phyloP scores from a whole-genome alignment of 306 rosid genomes.

The Glycine tomentella region DNA sequence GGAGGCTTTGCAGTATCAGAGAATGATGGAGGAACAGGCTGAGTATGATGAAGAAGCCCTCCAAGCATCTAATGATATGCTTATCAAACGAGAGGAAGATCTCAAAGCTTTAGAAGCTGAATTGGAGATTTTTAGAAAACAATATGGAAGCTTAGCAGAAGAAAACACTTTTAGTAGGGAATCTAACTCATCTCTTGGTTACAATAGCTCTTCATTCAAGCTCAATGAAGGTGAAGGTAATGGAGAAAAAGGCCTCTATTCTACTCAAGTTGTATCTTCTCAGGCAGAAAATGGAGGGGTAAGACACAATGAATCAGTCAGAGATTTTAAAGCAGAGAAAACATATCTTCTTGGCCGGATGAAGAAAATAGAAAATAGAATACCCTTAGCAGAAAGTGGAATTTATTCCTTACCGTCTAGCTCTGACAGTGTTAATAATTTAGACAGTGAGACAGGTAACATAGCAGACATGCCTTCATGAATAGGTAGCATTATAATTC shows the following conservation, averaged over 20 bases:
- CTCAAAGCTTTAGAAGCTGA: constrained; percentile 68
- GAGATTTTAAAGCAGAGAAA: constrained; percentile 63
- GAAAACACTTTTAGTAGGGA: constrained; percentile 45
- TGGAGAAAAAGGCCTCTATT: constrained; percentile 42
- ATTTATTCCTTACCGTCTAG: constrained; percentile 41
- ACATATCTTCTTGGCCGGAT: constrained; percentile 60
- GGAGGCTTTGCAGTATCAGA: constrained; percentile 96
- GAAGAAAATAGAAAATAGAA: constrained; percentile 59
- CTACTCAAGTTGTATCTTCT: constrained; percentile 46
- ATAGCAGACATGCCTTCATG: not conserved
- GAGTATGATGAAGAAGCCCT: constrained; percentile 96
- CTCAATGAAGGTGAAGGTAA: constrained; percentile 43
- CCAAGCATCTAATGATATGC: constrained; percentile 72
- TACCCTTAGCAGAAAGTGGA: constrained; percentile 49
- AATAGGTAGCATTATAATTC: constrained; percentile 9
- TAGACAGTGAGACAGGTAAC: constrained; percentile 64
- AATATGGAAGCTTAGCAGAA: constrained; percentile 63
- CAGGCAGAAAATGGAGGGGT: constrained; percentile 47
- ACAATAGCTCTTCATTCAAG: constrained; percentile 43
- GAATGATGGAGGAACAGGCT: constrained; percentile 98
- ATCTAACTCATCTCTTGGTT: constrained; percentile 28
- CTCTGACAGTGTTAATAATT: constrained; percentile 41
- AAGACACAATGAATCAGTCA: constrained; percentile 43
- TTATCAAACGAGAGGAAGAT: constrained; percentile 76
- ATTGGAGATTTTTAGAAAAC: constrained; percentile 66